These are phyloP conservation scores for Croton setiger DNA, from an alignment of 441 rosid species.

Conservation along the genomic window DNA sequence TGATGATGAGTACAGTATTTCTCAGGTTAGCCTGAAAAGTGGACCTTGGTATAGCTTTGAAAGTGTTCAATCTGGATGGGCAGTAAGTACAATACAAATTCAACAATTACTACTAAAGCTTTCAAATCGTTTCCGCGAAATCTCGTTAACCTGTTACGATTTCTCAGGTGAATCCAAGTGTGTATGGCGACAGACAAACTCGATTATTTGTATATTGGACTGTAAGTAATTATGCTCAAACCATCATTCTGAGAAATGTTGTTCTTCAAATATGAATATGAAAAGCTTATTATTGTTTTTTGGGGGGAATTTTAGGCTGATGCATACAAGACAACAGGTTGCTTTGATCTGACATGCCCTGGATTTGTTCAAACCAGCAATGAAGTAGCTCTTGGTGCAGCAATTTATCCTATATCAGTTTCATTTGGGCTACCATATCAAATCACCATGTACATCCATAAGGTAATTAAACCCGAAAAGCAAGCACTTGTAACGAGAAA, in stretches of 20 bases:
- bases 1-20: slow-evolving; percentile 48
- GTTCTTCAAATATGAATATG: neutral
- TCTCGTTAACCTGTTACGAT: neutral
- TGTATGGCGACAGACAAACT: slow-evolving; percentile 56
- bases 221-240: slow-evolving; percentile 31
- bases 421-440: slow-evolving; percentile 34
- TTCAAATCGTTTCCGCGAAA: too few species aligned
- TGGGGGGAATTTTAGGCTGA: slow-evolving; percentile 41
- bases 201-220: slow-evolving; percentile 66
- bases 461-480: slow-evolving; percentile 27
- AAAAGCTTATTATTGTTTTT: neutral
- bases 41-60: slow-evolving; percentile 50
- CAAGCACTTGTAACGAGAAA: too few species aligned
- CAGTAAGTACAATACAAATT: slow-evolving; percentile 30
- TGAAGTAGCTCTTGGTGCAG: slow-evolving; percentile 56
- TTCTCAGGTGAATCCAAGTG: slow-evolving; percentile 60
- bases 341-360: slow-evolving; percentile 67
- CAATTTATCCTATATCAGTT: slow-evolving; percentile 52
- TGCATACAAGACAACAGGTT: slow-evolving; percentile 52
- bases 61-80: slow-evolving; percentile 67
- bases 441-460: slow-evolving; percentile 42
- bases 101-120: too few species aligned
- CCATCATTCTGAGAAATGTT: neutral
- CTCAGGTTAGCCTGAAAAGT: slow-evolving; percentile 43
- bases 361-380: slow-evolving; percentile 69